Evolutionary conservation across 2,329 filamentous ascomycete genomes (phyloP).

Genomic region (Fusarium sp.): DNA sequence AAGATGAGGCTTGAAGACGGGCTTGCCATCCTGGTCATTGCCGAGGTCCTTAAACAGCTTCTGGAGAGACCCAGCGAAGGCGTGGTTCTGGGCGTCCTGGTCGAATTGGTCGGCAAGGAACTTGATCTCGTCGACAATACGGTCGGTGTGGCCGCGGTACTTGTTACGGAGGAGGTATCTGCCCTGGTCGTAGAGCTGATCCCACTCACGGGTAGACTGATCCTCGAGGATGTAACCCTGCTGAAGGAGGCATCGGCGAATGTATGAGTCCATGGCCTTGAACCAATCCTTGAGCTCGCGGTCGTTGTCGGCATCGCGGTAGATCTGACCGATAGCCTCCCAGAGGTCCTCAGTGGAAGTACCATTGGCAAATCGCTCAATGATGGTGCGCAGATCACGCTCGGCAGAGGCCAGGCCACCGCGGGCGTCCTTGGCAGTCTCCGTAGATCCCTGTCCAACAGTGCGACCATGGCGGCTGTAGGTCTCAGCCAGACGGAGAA

Average conservation of each 20-base stretch:
- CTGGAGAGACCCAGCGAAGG: slow-evolving; percentile 81
- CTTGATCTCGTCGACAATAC: slow-evolving; percentile 89
- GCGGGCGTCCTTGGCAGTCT: slow-evolving; percentile 81
- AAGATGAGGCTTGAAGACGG: slow-evolving; percentile 92
- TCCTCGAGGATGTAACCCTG: slow-evolving; percentile 94
- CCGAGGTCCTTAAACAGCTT: slow-evolving; percentile 93
- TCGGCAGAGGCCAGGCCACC: slow-evolving; percentile 79
- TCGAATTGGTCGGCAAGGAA: slow-evolving; percentile 93
- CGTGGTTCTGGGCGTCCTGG: slow-evolving; percentile 86
- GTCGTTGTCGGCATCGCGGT: slow-evolving; percentile 88
- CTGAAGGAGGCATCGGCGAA: slow-evolving; percentile 87
- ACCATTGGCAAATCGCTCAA: slow-evolving; percentile 96
- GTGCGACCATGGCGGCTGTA: slow-evolving; percentile 83
- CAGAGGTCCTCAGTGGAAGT: slow-evolving; percentile 91
- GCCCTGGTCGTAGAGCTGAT: slow-evolving; percentile 86
- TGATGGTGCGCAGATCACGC: slow-evolving; percentile 81
- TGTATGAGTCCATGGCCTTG: slow-evolving; percentile 80
- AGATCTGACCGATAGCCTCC: slow-evolving; percentile 86
- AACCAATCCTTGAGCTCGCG: slow-evolving; percentile 93
- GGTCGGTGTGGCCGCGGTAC: slow-evolving; percentile 88
- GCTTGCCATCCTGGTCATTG: slow-evolving; percentile 86
- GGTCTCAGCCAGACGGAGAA: slow-evolving; percentile 86
- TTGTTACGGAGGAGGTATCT: slow-evolving; percentile 89
- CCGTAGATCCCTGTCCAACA: slow-evolving; percentile 74
- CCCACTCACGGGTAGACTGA: slow-evolving; percentile 83